Evolutionary conservation across 116 monocot genomes (phyloP), one percentile per base, ranked within the genome.

Genomic region (Iris pallida): DNA sequence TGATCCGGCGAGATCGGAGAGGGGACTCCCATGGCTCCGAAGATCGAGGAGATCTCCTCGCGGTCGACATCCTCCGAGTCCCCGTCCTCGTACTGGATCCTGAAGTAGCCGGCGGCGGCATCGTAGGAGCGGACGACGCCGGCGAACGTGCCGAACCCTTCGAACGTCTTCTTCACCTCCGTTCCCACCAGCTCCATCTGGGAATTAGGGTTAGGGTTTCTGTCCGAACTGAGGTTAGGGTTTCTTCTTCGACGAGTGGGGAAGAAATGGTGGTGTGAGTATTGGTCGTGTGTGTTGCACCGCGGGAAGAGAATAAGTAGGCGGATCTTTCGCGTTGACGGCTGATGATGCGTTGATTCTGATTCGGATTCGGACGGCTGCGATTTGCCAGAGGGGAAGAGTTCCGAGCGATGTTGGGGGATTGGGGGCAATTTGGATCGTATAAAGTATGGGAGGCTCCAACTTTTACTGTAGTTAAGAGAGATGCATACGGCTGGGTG

Each of bases 91-190:
- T 81, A 86, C 8, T 55, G 13, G 14, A 86, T 69, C 59, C 57
- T 71, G 61, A 76, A 81, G 60, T 55, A 81, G 20, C 90, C 86
- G 20, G 78, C 46, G 8, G 72, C 45, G 0, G 76, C 51, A 42
- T 86, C 81, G 68, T 76, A 81, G 44, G 86, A 83, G 59, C 76
- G 65, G 42, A 83, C 76, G n/a, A 83, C 80, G 20, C 90, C 86
- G 42, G 73, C 11, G 71, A 73, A 81, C 8, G 66, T 55, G 8
- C 87, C 90, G 42, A 76, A 81, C 30, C 83, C 81, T 42, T 65
- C 49, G 45, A 86, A 84, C 15, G 1, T 58, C 66, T 84, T 84
- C 79, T 47, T 53, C 69, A 84, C 73, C 43, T 19, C 15, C 64
- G 57, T 67, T 53, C 86, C 83, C 4, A 83, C 80, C 51, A 90